A percentile compares a stretch with the other conserved stretches of the same genome.
Evolutionary conservation across 2,329 filamentous ascomycete genomes (phyloP).

Genomic region (Penicillium sp.): DNA sequence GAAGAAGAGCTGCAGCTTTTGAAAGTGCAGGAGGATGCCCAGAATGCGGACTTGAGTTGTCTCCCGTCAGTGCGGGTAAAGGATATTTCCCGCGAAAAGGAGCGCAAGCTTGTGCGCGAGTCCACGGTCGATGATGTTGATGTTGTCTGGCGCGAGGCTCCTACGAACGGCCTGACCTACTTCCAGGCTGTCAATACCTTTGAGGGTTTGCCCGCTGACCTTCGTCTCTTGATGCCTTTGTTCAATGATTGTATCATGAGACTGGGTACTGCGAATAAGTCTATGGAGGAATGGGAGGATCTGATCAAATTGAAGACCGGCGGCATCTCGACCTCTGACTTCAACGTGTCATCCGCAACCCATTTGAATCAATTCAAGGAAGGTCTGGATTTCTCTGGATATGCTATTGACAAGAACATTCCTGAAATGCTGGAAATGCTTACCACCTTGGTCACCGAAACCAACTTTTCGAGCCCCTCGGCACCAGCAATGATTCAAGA

Average conservation of each 20-base stretch:
- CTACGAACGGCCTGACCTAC: slow-evolving; percentile 94
- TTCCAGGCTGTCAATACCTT: slow-evolving; percentile 86
- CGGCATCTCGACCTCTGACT: slow-evolving; percentile 80
- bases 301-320: slow-evolving; percentile 95
- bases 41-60: slow-evolving; percentile 80
- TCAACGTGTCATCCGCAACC: slow-evolving; percentile 74
- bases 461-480: slow-evolving; percentile 81
- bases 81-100: slow-evolving; percentile 81
- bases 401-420: slow-evolving; percentile 85
- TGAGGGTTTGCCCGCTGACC: slow-evolving; percentile 76
- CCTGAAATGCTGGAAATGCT: slow-evolving; percentile 88
- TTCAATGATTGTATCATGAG: slow-evolving; percentile 94
- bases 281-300: slow-evolving; percentile 94
- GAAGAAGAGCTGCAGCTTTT: slow-evolving; percentile 78
- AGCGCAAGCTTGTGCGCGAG: slow-evolving; percentile 67
- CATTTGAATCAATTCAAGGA: slow-evolving; percentile 72
- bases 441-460: slow-evolving; percentile 76
- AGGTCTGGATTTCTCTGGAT: slow-evolving; percentile 80
- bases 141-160: slow-evolving; percentile 87
- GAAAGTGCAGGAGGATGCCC: slow-evolving; percentile 78
- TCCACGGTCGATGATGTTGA: slow-evolving; percentile 61
- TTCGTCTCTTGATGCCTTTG: slow-evolving; percentile 80
- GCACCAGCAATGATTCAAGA: slow-evolving; percentile 82
- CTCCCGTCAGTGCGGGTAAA: slow-evolving; percentile 83
- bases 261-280: slow-evolving; percentile 80